These are phyloP conservation scores for Saccharomycopsis babjevae DNA, from an alignment of 805 yeast genomes.

Conservation along the genomic window DNA sequence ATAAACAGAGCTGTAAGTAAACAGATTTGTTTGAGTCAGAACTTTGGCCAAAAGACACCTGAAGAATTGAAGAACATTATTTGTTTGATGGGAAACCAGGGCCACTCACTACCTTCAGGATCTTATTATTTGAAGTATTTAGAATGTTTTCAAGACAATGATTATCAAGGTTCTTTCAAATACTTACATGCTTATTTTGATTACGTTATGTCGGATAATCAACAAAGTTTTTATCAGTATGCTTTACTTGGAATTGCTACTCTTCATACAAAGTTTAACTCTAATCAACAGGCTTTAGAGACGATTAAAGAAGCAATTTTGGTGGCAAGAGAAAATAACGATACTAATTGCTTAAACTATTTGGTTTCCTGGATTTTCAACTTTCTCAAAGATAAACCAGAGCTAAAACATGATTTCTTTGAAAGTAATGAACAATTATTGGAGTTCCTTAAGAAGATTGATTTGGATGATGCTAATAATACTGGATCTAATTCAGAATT, in stretches of 20 bases:
- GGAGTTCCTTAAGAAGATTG: slow-evolving; percentile 46
- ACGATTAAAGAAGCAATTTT: slow-evolving; percentile 81
- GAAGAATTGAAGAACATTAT: slow-evolving; percentile 33
- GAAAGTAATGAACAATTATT: slow-evolving; percentile 57
- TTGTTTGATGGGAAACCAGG: slow-evolving; percentile 35
- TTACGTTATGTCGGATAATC: slow-evolving; percentile 60
- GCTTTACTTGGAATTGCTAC: slow-evolving; percentile 66
- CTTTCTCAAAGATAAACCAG: slow-evolving; percentile 60
- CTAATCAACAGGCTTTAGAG: slow-evolving; percentile 56
- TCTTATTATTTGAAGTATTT: slow-evolving; percentile 50
- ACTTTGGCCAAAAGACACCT: slow-evolving; percentile 39
- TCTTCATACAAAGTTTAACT: slow-evolving; percentile 58
- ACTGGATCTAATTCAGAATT: slow-evolving; percentile 17
- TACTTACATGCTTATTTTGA: slow-evolving; percentile 58
- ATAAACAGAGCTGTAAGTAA: slow-evolving; percentile 38
- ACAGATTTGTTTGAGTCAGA: slow-evolving; percentile 44
- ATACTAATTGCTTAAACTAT: slow-evolving; percentile 59
- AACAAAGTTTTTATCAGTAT: slow-evolving; percentile 60
- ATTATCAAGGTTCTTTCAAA: slow-evolving; percentile 46
- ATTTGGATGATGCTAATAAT: slow-evolving; percentile 34
- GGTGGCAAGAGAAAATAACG: slow-evolving; percentile 80
- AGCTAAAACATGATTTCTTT: slow-evolving; percentile 39
- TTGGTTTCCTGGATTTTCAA: slow-evolving; percentile 66
- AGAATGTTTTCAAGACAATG: slow-evolving; percentile 45
- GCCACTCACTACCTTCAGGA: slow-evolving; percentile 30